A percentile compares a stretch with the other conserved stretches of the same genome.
phyloP scores from a whole-genome alignment of 2,329 filamentous ascomycete species.

The Colletotrichum kahawae region DNA sequence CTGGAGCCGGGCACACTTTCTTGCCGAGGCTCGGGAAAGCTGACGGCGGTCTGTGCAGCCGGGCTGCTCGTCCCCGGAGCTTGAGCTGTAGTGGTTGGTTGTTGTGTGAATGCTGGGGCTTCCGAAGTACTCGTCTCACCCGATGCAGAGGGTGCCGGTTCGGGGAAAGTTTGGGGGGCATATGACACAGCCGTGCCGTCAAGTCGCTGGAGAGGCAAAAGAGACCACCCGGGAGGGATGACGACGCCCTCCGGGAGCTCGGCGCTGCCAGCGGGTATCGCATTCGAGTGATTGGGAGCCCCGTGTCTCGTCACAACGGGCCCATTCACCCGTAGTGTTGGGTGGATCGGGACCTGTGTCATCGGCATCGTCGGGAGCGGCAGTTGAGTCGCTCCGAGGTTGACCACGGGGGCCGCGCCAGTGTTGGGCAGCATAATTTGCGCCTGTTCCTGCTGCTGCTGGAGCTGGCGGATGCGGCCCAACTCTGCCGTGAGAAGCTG shows the following conservation, averaged over 20 bases:
- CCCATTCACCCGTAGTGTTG: conserved; percentile 38
- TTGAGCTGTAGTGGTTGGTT: neutral
- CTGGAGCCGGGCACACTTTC: neutral
- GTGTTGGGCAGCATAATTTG: neutral
- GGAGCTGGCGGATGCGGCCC: conserved; percentile 63
- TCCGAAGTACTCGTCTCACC: neutral
- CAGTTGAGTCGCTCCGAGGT: conserved; percentile 18
- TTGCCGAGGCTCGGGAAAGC: neutral
- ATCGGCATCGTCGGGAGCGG: conserved; percentile 14
- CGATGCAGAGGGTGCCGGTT: conserved; percentile 25
- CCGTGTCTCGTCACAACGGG: conserved; percentile 54
- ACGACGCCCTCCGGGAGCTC: conserved; percentile 69
- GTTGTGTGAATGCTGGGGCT: neutral
- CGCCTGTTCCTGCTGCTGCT: conserved; percentile 39
- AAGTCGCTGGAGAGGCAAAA: conserved; percentile 64
- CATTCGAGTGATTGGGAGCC: conserved; percentile 46
- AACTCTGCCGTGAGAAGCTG: conserved; percentile 72
- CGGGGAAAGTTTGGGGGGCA: conserved; percentile 20
- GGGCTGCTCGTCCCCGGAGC: neutral
- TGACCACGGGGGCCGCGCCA: conserved; percentile 24
- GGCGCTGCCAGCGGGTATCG: conserved; percentile 64
- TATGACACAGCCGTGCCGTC: conserved; percentile 37
- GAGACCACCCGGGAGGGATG: conserved; percentile 68
- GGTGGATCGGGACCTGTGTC: conserved; percentile 10
- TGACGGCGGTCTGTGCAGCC: neutral